These are phyloP conservation scores for Fagus crenata DNA, from an alignment of 306 rosid species.

Conservation along the genomic window DNA sequence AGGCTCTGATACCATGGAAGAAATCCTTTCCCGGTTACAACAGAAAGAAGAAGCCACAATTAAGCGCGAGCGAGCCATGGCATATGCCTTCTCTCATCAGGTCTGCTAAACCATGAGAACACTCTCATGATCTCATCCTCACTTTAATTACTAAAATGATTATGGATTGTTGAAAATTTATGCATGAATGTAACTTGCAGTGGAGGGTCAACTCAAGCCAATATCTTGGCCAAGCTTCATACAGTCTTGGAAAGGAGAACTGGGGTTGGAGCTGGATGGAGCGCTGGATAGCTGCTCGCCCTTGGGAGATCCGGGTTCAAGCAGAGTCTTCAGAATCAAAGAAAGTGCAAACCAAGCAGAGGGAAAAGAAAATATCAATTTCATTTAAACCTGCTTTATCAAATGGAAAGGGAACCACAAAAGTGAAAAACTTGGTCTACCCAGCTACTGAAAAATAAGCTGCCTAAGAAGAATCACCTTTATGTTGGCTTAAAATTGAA, in stretches of 20 bases:
- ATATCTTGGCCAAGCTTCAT: slow-evolving; percentile 63
- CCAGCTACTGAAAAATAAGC: slow-evolving; percentile 28
- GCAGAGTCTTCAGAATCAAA: slow-evolving; percentile 43
- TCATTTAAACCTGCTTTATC: slow-evolving; percentile 34
- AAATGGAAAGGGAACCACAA: slow-evolving; percentile 49
- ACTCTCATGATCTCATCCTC: slow-evolving; percentile 6
- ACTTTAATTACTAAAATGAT: neutral
- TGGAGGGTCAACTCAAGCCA: slow-evolving; percentile 83
- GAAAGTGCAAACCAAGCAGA: slow-evolving; percentile 45
- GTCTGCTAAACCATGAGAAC: slow-evolving; percentile 32
- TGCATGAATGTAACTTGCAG: slow-evolving; percentile 41
- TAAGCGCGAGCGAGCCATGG: slow-evolving; percentile 77
- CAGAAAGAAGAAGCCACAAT: slow-evolving; percentile 75
- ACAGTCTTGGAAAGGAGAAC: slow-evolving; percentile 55
- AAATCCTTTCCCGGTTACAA: slow-evolving; percentile 60
- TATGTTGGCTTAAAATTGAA: neutral
- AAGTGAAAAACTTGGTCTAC: slow-evolving; percentile 42
- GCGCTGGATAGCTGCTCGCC: slow-evolving; percentile 89
- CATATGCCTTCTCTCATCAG: slow-evolving; percentile 88
- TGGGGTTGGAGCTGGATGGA: slow-evolving; percentile 96
- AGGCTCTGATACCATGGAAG: slow-evolving; percentile 83
- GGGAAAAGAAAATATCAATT: slow-evolving; percentile 29
- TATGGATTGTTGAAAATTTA: neutral
- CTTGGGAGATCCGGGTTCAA: slow-evolving; percentile 66
- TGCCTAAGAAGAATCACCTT: slow-evolving; percentile 22